These are phyloP conservation scores for Cladosporium sp. DNA, from an alignment of 2,329 filamentous ascomycete species.

Conservation along the genomic window DNA sequence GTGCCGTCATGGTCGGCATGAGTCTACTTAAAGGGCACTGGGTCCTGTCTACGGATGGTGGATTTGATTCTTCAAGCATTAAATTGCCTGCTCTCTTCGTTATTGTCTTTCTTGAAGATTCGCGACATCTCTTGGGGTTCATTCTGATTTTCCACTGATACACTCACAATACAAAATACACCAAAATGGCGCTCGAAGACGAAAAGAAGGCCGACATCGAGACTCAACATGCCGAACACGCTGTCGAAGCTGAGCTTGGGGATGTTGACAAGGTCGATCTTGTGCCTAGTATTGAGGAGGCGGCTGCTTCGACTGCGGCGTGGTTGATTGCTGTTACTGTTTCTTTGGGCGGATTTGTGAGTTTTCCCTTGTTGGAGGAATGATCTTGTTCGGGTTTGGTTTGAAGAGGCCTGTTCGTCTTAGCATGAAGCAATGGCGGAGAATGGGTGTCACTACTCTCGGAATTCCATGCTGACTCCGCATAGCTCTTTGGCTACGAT, in stretches of 20 bases:
- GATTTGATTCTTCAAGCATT: too few species aligned
- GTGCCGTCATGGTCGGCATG: too few species aligned
- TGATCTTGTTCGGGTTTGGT: too few species aligned
- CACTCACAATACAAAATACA: too few species aligned
- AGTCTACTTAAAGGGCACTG: too few species aligned
- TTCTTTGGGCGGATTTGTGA: constrained; percentile 31
- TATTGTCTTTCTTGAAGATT: background rate
- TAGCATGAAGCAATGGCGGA: background rate
- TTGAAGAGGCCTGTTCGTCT: background rate
- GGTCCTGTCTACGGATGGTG: too few species aligned
- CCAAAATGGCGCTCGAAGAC: background rate
- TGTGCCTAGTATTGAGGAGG: constrained; percentile 35
- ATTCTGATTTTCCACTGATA: too few species aligned
- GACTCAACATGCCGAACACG: constrained; percentile 12
- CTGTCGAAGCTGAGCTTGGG: background rate
- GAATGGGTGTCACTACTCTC: background rate
- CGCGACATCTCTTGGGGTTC: too few species aligned
- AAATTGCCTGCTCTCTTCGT: background rate
- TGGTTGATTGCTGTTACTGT: constrained; percentile 37
- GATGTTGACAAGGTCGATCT: constrained; percentile 19
- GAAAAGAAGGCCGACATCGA: constrained; percentile 5
- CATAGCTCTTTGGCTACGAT: constrained; percentile 38
- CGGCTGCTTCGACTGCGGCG: constrained; percentile 35
- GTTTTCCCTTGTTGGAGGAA: background rate
- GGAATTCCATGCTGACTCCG: background rate